These are phyloP conservation scores for Myriosclerotinia duriaeana DNA, from an alignment of 2,329 filamentous ascomycete genomes.

Conservation along the genomic window DNA sequence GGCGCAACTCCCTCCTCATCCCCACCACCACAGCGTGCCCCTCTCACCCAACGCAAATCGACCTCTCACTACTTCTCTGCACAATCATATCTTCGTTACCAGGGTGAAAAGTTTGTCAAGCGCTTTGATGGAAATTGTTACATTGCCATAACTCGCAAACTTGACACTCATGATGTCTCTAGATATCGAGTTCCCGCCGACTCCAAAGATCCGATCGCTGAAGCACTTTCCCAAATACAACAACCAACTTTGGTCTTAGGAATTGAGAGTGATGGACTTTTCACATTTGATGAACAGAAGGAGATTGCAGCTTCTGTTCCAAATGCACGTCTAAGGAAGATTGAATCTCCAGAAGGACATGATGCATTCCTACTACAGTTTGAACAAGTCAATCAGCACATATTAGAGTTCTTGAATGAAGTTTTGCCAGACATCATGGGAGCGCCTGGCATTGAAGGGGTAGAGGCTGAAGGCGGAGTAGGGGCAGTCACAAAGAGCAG, in stretches of 20 bases:
- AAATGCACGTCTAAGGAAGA: slow-evolving; percentile 74
- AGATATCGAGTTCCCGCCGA: slow-evolving; percentile 59
- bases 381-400: slow-evolving; percentile 89
- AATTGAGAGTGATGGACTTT: slow-evolving; percentile 92
- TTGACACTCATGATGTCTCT: slow-evolving; percentile 95
- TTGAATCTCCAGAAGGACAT: slow-evolving; percentile 92
- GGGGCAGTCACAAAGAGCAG: slow-evolving; percentile 77
- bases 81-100: slow-evolving; percentile 95
- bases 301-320: slow-evolving; percentile 82
- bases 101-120: slow-evolving; percentile 93
- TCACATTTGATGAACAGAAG: slow-evolving; percentile 95
- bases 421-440: slow-evolving; percentile 87
- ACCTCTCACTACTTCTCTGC: slow-evolving; percentile 93
- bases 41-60: slow-evolving; percentile 40
- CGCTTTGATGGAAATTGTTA: slow-evolving; percentile 99
- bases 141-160: slow-evolving; percentile 95
- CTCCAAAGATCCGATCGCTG: slow-evolving; percentile 53
- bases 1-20: slow-evolving; percentile 56
- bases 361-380: slow-evolving; percentile 97
- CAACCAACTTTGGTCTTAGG: slow-evolving; percentile 90
- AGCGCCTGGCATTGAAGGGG: slow-evolving; percentile 49
- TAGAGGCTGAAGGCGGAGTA: slow-evolving; percentile 49
- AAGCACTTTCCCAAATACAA: slow-evolving; percentile 77
- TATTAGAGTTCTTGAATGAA: slow-evolving; percentile 79
- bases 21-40: slow-evolving; percentile 43